These are phyloP conservation scores for Suillus weaverae DNA, from an alignment of 768 basidiomycete genomes.

Conservation along the genomic window DNA sequence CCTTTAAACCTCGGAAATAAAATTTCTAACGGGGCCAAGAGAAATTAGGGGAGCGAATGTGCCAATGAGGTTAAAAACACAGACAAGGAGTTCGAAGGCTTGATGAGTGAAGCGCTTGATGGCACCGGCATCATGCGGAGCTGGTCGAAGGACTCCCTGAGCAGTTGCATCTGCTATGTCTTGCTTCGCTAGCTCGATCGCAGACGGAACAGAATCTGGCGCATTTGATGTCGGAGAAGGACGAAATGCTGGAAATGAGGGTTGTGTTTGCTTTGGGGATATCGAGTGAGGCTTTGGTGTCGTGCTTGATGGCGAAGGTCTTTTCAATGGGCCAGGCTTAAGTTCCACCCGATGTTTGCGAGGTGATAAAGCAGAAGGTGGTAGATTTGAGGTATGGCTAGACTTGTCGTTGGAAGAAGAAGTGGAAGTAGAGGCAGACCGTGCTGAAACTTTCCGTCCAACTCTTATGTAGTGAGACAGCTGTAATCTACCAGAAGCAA, in stretches of 20 bases:
- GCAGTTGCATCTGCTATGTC: slow-evolving; percentile 66
- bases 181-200: slow-evolving; percentile 55
- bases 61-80: slow-evolving; percentile 15
- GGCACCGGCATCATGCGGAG: slow-evolving; percentile 61
- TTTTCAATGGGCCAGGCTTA: slow-evolving; percentile 62
- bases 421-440: slow-evolving; percentile 26
- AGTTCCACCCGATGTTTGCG: slow-evolving; percentile 54
- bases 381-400: slow-evolving; percentile 23
- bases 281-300: slow-evolving; percentile 22
- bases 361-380: slow-evolving; percentile 25
- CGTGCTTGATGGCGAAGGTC: slow-evolving; percentile 26
- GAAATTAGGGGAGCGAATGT: background rate
- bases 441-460: background rate
- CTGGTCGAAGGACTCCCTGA: slow-evolving; percentile 68
- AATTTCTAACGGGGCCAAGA: slow-evolving; percentile 60
- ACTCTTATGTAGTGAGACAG: background rate
- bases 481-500: slow-evolving; percentile 10
- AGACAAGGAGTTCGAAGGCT: slow-evolving; percentile 46
- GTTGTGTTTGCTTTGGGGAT: slow-evolving; percentile 26
- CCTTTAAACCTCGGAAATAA: slow-evolving; percentile 74
- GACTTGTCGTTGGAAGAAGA: slow-evolving; percentile 18
- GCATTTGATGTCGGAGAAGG: slow-evolving; percentile 17
- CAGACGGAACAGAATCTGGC: slow-evolving; percentile 20
- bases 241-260: slow-evolving; percentile 27
- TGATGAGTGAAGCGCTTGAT: slow-evolving; percentile 51